phyloP scores from a whole-genome alignment of 805 yeast genomes.

The Saturnispora diversa region DNA sequence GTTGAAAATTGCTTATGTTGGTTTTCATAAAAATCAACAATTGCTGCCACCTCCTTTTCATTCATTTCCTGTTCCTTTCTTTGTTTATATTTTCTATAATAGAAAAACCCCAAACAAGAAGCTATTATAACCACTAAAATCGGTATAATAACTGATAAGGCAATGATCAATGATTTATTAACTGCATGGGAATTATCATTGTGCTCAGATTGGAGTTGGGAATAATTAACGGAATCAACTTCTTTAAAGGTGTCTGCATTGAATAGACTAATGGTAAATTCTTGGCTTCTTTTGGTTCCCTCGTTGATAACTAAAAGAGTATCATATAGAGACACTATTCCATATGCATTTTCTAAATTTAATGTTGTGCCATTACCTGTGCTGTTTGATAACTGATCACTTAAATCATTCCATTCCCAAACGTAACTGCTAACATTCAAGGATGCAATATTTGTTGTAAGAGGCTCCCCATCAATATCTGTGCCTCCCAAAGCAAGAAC shows the following conservation, averaged over 20 bases:
- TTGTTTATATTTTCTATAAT: constrained; percentile 25
- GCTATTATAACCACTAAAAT: constrained; percentile 31
- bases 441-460: constrained; percentile 37
- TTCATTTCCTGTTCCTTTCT: constrained; percentile 24
- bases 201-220: constrained; percentile 16
- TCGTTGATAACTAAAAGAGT: constrained; percentile 39
- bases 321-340: constrained; percentile 46
- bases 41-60: constrained; percentile 25
- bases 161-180: constrained; percentile 33
- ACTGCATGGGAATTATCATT: constrained; percentile 8
- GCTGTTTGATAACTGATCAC: constrained; percentile 20
- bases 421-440: constrained; percentile 33
- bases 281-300: constrained; percentile 11
- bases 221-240: constrained; percentile 29
- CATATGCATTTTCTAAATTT: constrained; percentile 27
- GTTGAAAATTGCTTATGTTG: constrained; percentile 19
- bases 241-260: constrained; percentile 32
- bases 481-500: constrained; percentile 60
- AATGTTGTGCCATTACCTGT: constrained; percentile 23
- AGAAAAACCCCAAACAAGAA: constrained; percentile 25
- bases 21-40: constrained; percentile 28
- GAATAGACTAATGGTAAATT: constrained; percentile 35
- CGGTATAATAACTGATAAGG: constrained; percentile 40
- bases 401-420: constrained; percentile 38
- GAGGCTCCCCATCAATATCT: constrained; percentile 27